These are phyloP conservation scores for Lotus japonicus DNA, from an alignment of 306 rosid species.

Conservation along the genomic window DNA sequence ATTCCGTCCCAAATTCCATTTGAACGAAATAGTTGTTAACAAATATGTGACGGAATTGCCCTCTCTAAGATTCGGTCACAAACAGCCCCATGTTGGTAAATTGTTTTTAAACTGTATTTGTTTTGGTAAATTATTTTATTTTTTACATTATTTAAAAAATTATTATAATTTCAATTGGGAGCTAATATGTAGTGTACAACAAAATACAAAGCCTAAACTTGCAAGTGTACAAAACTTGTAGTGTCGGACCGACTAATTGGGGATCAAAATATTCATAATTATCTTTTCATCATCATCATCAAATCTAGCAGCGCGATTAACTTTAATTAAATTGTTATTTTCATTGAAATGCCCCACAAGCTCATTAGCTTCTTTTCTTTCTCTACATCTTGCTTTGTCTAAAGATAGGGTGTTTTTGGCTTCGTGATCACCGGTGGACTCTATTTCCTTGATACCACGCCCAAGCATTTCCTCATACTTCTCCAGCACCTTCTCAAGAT, in stretches of 20 bases:
- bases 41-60: too few relatives aligned
- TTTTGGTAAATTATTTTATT: too few relatives aligned
- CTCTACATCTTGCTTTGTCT: conserved; percentile 64
- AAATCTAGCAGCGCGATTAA: conserved; percentile 13
- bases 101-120: too few relatives aligned
- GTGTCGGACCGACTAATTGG: conserved; percentile 12
- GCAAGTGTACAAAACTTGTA: conserved; percentile 28
- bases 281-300: neutral
- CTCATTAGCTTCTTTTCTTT: conserved; percentile 51
- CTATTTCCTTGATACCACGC: conserved; percentile 67
- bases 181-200: neutral
- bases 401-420: conserved; percentile 76
- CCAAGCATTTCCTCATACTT: conserved; percentile 71
- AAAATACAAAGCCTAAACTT: conserved; percentile 12
- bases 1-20: too few relatives aligned
- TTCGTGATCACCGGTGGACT: conserved; percentile 65
- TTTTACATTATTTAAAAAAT: too few relatives aligned
- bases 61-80: too few relatives aligned
- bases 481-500: conserved; percentile 54
- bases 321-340: conserved; percentile 16
- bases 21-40: too few relatives aligned
- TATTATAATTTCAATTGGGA: neutral
- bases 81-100: too few relatives aligned
- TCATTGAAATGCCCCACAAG: conserved; percentile 37
- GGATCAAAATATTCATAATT: conserved; percentile 32